These are phyloP conservation scores for Neonectria ditissima DNA, from an alignment of 2,329 filamentous ascomycete species.

Conservation along the genomic window DNA sequence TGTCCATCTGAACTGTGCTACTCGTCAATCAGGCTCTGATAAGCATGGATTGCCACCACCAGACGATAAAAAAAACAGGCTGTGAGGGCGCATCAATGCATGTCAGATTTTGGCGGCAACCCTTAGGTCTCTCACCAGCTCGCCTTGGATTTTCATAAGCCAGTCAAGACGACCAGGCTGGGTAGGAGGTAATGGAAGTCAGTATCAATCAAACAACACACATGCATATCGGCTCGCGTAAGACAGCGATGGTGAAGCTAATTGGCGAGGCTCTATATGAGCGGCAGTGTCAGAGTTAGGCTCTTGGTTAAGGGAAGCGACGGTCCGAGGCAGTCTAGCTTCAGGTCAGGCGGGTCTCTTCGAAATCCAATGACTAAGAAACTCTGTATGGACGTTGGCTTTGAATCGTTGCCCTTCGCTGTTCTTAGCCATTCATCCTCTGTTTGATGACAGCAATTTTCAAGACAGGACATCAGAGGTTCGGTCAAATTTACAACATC, in stretches of 20 bases:
- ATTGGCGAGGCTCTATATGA: background rate
- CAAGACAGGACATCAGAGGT: background rate
- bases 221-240: no score
- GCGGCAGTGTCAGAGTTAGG: background rate
- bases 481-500: background rate
- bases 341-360: background rate
- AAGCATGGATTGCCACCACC: background rate
- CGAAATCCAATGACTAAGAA: background rate
- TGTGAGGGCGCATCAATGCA: background rate
- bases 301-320: background rate
- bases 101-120: slow-evolving; percentile 9
- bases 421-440: background rate
- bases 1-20: background rate
- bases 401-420: background rate
- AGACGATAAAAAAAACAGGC: background rate
- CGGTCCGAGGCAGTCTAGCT: background rate
- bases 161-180: background rate
- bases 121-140: background rate
- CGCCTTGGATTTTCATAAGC: background rate
- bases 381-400: background rate
- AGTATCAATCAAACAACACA: background rate
- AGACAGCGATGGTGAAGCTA: background rate
- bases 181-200: no score
- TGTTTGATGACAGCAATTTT: background rate
- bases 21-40: background rate